Conservation (phyloP, 2,329 filamentous ascomycete species). For the Aspergillus neoniger region DNA sequence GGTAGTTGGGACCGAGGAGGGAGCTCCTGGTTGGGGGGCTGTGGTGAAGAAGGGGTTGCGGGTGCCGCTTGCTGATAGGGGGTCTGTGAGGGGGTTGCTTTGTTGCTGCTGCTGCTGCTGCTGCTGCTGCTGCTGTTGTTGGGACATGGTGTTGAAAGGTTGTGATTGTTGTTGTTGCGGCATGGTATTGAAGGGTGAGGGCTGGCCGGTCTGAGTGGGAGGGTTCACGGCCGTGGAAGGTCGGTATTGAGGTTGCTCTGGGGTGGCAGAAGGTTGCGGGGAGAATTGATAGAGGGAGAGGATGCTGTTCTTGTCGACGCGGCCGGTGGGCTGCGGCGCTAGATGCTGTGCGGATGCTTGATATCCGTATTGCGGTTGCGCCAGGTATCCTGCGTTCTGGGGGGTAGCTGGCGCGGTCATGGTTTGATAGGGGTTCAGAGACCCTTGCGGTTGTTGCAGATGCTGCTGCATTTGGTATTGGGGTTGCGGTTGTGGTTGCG, state of each 20-base stretch:
- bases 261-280: slow-evolving; percentile 37
- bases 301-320: slow-evolving; percentile 50
- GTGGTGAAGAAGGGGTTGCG: slow-evolving; percentile 31
- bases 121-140: slow-evolving; percentile 7
- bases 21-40: slow-evolving; percentile 1
- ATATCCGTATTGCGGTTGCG: slow-evolving; percentile 27
- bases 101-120: slow-evolving; percentile 6
- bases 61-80: slow-evolving; percentile 20
- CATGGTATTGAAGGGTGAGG: slow-evolving; percentile 18
- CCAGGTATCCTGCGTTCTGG: slow-evolving; percentile 28
- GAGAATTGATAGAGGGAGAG: slow-evolving; percentile 50
- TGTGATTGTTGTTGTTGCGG: background rate
- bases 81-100: slow-evolving; percentile 19
- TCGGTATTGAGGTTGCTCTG: slow-evolving; percentile 34
- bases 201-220: slow-evolving; percentile 22
- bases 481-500: slow-evolving; percentile 25
- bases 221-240: slow-evolving; percentile 26
- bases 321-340: slow-evolving; percentile 44
- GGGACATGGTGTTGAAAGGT: background rate
- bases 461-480: slow-evolving; percentile 17
- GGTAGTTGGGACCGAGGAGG: slow-evolving; percentile 5
- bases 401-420: slow-evolving; percentile 29
- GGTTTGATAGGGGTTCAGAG: slow-evolving; percentile 39
- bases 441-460: slow-evolving; percentile 18
- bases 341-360: slow-evolving; percentile 32